phyloP scores from a whole-genome alignment of 192 early-diverging fungal genomes.

The Anaeromyces robustus region DNA sequence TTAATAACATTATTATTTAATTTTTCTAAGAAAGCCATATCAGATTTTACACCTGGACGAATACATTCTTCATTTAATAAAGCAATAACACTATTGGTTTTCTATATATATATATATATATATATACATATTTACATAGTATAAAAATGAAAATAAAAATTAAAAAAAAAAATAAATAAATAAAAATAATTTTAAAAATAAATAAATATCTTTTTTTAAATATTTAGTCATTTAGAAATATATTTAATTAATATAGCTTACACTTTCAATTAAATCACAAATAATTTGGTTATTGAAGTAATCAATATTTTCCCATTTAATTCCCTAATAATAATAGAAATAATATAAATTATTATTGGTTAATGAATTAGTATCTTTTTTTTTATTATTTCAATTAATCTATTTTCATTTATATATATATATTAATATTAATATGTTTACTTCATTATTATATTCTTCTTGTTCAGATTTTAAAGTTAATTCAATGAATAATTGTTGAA shows the following conservation, averaged over 20 bases:
- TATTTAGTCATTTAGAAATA: conserved; percentile 40
- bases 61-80: not conserved
- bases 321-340: too few relatives aligned
- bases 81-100: not conserved
- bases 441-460: conserved; percentile 2
- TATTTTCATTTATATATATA: too few relatives aligned
- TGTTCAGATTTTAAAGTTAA: conserved; percentile 95
- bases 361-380: too few relatives aligned
- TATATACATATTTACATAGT: too few relatives aligned
- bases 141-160: too few relatives aligned
- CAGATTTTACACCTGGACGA: not conserved
- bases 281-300: conserved; percentile 99
- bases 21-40: not conserved
- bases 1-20: not conserved
- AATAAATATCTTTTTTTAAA: too few relatives aligned
- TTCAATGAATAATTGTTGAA: conserved; percentile 99
- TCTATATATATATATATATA: not conserved
- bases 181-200: too few relatives aligned
- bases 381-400: too few relatives aligned
- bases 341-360: too few relatives aligned
- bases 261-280: conserved; percentile 89
- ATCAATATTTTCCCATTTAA: conserved; percentile 98
- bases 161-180: too few relatives aligned
- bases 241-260: not conserved
- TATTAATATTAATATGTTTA: not conserved